Evolutionary conservation across 768 basidiomycete genomes (phyloP), one percentile per base, ranked within the genome.

Genomic region (Neoboletus magnificus): DNA sequence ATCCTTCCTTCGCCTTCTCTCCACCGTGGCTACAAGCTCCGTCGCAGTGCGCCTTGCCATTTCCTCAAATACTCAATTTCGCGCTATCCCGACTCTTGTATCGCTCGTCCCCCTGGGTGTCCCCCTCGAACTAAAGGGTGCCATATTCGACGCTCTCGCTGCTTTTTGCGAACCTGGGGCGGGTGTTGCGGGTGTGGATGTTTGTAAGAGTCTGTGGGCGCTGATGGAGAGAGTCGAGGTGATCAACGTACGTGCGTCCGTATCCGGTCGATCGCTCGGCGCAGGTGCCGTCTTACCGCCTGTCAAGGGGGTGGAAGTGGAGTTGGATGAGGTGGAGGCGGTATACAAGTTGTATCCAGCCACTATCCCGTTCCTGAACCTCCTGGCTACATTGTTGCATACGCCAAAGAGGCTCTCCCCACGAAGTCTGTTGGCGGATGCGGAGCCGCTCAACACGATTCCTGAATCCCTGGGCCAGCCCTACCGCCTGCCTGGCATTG

Each of bases 91-190:
- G 1, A 89, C 89, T 0, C 75, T 96, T 4, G 79, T 94, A 32
- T 82, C 85, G 0, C 80, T 96, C 32, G 81, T 93, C 47, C 88
- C 89, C 3, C 78, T 91, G 1, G 79, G 86, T 12, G 80, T 94
- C n/a, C 91, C 93, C 1, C 77, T 95, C n/a, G 91, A 95, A 63
- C 77, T 96, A 48, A 96, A 96, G 61, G 93, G 91, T 6, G 84
- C 89, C 0, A 74, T 94, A 4, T 90, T 94, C 59, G 84, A 90
- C 40, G 83, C 91, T 0, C 75, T 95, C 9, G 81, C 89, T 7
- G 84, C 91, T 2, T 95, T 96, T 73, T 90, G 91, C 57, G 79
- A 83, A 50, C 87, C 91, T 8, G 91, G 90, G 10, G 91, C 87
- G 0, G 88, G 90, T 2, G 63, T 71, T 12, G 74, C 80, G 0